These are phyloP conservation scores for Hura crepitans DNA, from an alignment of 441 rosid species.

Conservation along the genomic window DNA sequence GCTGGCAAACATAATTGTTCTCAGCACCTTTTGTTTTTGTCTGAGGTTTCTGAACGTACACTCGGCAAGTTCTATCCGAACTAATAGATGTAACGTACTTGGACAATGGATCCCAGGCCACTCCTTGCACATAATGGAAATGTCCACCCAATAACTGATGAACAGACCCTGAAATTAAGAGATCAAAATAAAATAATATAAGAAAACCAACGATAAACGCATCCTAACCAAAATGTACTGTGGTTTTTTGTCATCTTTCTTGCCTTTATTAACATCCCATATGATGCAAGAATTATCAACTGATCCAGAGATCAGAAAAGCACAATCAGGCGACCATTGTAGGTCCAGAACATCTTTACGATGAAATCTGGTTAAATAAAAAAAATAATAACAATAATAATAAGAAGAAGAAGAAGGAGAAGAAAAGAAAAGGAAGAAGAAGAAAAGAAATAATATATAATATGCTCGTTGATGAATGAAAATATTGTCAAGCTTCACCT, in stretches of 20 bases:
- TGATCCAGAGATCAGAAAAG: constrained; percentile 80
- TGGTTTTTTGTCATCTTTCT: constrained; percentile 16
- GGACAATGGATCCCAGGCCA: constrained; percentile 88
- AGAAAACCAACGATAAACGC: constrained; percentile 12
- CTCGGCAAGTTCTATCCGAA: constrained; percentile 89
- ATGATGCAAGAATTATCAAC: constrained; percentile 95
- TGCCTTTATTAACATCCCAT: constrained; percentile 92
- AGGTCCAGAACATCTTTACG: constrained; percentile 88
- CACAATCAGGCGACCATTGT: constrained; percentile 80
- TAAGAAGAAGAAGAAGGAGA: neutral
- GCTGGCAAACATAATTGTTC: constrained; percentile 73
- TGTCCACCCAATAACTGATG: constrained; percentile 84
- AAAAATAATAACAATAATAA: too few species aligned
- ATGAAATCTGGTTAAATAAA: constrained; percentile 65
- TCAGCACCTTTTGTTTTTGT: constrained; percentile 59
- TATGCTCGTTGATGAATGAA: neutral
- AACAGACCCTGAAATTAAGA: constrained; percentile 60
- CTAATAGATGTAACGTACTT: constrained; percentile 83
- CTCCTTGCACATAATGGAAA: constrained; percentile 96
- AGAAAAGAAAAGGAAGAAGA: neutral
- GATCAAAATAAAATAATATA: constrained; percentile 11
- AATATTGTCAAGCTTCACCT: neutral
- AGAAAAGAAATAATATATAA: neutral
- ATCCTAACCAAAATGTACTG: neutral
- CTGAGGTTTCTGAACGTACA: constrained; percentile 68